These are phyloP conservation scores for Musa beccarii DNA, from an alignment of 176 grass and related monocot species.

Conservation along the genomic window DNA sequence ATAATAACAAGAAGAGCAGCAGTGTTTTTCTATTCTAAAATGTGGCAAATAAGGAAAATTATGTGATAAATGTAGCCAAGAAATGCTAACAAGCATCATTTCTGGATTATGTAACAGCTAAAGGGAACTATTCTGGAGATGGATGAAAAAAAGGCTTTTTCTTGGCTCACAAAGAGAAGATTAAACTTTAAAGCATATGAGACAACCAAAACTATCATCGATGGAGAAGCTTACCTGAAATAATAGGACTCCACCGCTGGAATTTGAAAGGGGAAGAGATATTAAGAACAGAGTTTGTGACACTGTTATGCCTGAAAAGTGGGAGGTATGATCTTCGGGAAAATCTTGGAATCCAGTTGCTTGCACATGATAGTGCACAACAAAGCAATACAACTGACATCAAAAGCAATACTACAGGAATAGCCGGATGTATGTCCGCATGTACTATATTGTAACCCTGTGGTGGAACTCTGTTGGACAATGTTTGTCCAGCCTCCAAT, in stretches of 20 bases:
- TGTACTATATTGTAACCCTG: conserved; percentile 64
- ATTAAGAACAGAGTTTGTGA: conserved; percentile 44
- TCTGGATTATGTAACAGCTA: too few species aligned
- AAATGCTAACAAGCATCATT: too few species aligned
- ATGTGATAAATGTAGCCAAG: too few species aligned
- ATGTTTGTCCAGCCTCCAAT: conserved; percentile 57
- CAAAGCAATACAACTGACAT: conserved; percentile 60
- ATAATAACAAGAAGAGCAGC: too few species aligned
- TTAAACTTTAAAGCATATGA: not conserved
- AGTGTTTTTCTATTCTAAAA: too few species aligned
- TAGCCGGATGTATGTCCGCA: conserved; percentile 57
- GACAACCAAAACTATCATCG: not conserved
- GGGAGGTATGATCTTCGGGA: conserved; percentile 72
- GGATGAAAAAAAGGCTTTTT: too few species aligned
- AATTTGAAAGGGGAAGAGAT: conserved; percentile 61
- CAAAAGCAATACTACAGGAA: conserved; percentile 55
- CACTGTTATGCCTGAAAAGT: conserved; percentile 55
- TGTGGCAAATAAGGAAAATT: too few species aligned
- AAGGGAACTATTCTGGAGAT: too few species aligned
- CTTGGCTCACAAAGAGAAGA: too few species aligned
- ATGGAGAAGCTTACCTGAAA: conserved; percentile 44
- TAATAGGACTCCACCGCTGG: conserved; percentile 73
- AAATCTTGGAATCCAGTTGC: conserved; percentile 63
- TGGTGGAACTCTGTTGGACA: conserved; percentile 51
- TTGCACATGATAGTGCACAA: conserved; percentile 52